Evolutionary conservation across 768 basidiomycete genomes (phyloP).

Genomic region (Podaxis sp.): DNA sequence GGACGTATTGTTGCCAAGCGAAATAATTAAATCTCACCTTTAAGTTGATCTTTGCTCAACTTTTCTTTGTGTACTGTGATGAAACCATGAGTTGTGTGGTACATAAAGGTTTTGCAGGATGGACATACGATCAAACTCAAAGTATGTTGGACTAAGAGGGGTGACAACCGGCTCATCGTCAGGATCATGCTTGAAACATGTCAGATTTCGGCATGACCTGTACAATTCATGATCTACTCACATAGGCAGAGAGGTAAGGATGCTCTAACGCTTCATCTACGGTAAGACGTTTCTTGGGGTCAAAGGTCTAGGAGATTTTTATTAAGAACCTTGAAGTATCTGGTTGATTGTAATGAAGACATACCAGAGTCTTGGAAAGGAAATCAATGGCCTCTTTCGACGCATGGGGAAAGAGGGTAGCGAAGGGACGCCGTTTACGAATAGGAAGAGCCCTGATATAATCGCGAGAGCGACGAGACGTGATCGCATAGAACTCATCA

Average conservation of each 20-base stretch:
- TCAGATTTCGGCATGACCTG: slow-evolving; percentile 2
- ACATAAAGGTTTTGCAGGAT: not conserved
- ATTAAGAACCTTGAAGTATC: not conserved
- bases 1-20: slow-evolving; percentile 7
- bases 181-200: slow-evolving; percentile 61
- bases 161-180: slow-evolving; percentile 85
- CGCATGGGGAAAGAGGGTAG: slow-evolving; percentile 72
- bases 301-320: slow-evolving; percentile 57
- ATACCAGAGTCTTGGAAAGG: slow-evolving; percentile 63
- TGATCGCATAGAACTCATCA: slow-evolving; percentile 90
- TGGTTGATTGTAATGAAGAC: slow-evolving; percentile 19
- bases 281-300: slow-evolving; percentile 79
- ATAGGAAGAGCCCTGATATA: slow-evolving; percentile 87
- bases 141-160: slow-evolving; percentile 79
- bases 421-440: slow-evolving; percentile 68
- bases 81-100: not conserved
- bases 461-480: slow-evolving; percentile 77
- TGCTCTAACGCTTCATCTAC: slow-evolving; percentile 81
- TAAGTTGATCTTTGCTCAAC: slow-evolving; percentile 74
- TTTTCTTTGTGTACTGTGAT: slow-evolving; percentile 62
- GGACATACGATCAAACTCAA: slow-evolving; percentile 79
- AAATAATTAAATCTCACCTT: slow-evolving; percentile 29
- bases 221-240: slow-evolving; percentile 24
- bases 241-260: slow-evolving; percentile 78
- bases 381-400: slow-evolving; percentile 71